Evolutionary conservation across 2,329 filamentous ascomycete genomes (phyloP).

Genomic region (Aphanocladium album): DNA sequence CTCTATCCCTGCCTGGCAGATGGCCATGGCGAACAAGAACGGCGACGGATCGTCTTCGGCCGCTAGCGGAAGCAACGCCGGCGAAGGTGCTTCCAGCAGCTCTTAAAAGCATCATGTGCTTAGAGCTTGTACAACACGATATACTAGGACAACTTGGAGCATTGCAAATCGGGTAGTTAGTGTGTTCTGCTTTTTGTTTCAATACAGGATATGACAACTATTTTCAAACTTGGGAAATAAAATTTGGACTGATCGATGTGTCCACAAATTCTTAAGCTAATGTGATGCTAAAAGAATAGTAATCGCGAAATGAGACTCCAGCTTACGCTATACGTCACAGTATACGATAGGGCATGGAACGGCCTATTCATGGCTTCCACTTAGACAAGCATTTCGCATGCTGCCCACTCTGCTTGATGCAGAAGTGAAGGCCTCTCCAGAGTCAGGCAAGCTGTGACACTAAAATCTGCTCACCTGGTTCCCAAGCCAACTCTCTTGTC

Average conservation of each 20-base stretch:
- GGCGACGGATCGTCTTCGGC: slow-evolving; percentile 23
- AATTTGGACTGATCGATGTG: background rate
- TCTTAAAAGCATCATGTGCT: background rate
- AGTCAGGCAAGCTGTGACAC: too few species aligned
- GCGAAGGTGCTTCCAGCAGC: slow-evolving; percentile 20
- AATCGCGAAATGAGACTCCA: too few species aligned
- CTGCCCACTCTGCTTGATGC: too few species aligned
- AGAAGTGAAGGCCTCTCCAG: too few species aligned
- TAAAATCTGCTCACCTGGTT: too few species aligned
- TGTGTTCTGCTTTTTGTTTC: background rate
- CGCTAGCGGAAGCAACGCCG: slow-evolving; percentile 15
- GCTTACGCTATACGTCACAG: too few species aligned
- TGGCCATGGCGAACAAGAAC: slow-evolving; percentile 59
- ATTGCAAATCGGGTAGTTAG: background rate
- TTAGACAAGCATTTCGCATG: too few species aligned
- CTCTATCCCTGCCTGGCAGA: slow-evolving; percentile 75
- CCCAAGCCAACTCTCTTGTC: background rate
- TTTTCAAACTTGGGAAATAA: background rate
- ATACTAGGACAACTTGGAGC: background rate
- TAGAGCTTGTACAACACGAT: slow-evolving; percentile 8
- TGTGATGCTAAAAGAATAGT: too few species aligned
- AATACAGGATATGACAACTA: background rate
- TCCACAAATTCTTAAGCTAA: background rate
- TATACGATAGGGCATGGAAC: too few species aligned
- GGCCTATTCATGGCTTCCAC: too few species aligned